Conservation (phyloP, 192 early-diverging fungal genomes). For the Paraglomus brasilianum region DNA sequence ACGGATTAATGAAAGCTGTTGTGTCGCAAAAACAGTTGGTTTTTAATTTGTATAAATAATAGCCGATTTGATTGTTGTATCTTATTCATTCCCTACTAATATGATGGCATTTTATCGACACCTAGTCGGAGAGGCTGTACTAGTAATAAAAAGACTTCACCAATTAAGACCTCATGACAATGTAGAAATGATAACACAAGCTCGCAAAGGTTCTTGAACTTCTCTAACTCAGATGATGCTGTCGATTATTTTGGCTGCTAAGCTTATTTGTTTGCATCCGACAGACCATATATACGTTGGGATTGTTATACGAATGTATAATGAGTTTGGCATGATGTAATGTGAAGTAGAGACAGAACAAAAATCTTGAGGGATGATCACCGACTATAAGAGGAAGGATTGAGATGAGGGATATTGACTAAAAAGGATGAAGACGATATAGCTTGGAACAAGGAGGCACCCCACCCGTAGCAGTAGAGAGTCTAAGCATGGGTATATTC, state of each 20-base stretch:
- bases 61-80: background rate
- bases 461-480: too few species aligned
- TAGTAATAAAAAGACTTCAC: slow-evolving; percentile 71
- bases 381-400: slow-evolving; percentile 21
- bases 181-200: slow-evolving; percentile 48
- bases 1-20: slow-evolving; percentile 56
- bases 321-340: slow-evolving; percentile 90
- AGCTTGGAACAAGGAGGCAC: slow-evolving; percentile 57
- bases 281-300: slow-evolving; percentile 42
- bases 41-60: background rate
- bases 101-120: slow-evolving; percentile 40
- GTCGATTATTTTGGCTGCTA: slow-evolving; percentile 79
- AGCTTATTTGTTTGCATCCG: slow-evolving; percentile 57
- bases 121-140: slow-evolving; percentile 71
- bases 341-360: slow-evolving; percentile 82
- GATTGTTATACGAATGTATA: slow-evolving; percentile 66
- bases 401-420: slow-evolving; percentile 39
- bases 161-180: slow-evolving; percentile 52
- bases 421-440: slow-evolving; percentile 56
- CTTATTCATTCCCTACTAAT: background rate
- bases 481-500: slow-evolving; percentile 46
- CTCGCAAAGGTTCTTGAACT: slow-evolving; percentile 61
- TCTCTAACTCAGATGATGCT: slow-evolving; percentile 55
- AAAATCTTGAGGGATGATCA: slow-evolving; percentile 58
- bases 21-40: slow-evolving; percentile 57